phyloP scores from a whole-genome alignment of 2,329 filamentous ascomycete genomes.

The Tolypocladium pustulatum region DNA sequence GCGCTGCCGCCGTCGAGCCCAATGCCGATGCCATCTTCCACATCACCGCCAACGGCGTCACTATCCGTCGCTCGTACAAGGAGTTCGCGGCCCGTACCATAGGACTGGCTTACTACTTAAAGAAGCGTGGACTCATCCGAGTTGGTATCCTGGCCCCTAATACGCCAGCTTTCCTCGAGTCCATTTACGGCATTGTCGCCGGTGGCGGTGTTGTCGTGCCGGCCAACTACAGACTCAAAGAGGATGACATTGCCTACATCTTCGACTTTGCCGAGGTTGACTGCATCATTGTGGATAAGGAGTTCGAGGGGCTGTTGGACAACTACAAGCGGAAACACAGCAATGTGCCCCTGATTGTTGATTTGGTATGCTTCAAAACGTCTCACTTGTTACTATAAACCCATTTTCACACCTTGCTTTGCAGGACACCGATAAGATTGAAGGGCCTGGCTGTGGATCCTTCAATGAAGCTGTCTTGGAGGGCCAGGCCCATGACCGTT shows the following conservation, averaged over 20 bases:
- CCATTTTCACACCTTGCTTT: background rate
- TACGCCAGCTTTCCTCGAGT: slow-evolving; percentile 87
- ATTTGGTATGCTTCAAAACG: slow-evolving; percentile 36
- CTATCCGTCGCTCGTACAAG: slow-evolving; percentile 66
- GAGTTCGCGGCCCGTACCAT: slow-evolving; percentile 78
- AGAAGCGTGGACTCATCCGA: slow-evolving; percentile 59
- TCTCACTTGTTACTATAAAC: background rate
- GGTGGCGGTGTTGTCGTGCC: slow-evolving; percentile 69
- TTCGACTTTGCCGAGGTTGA: slow-evolving; percentile 83
- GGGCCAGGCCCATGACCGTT: slow-evolving; percentile 60
- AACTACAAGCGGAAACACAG: slow-evolving; percentile 52
- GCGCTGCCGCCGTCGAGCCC: slow-evolving; percentile 81
- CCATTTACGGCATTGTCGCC: slow-evolving; percentile 77
- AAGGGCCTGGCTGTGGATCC: slow-evolving; percentile 63
- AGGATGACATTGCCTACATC: slow-evolving; percentile 82
- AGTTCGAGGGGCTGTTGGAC: slow-evolving; percentile 63
- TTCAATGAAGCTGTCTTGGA: slow-evolving; percentile 79
- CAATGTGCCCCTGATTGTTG: slow-evolving; percentile 61
- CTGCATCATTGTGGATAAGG: slow-evolving; percentile 73
- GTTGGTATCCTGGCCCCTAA: slow-evolving; percentile 86
- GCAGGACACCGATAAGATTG: slow-evolving; percentile 67
- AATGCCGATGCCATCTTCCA: slow-evolving; percentile 79
- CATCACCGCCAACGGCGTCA: slow-evolving; percentile 64
- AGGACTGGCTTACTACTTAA: slow-evolving; percentile 80
- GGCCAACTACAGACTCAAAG: slow-evolving; percentile 55